Evolutionary conservation across 2,329 filamentous ascomycete genomes (phyloP).

Genomic region (Orbilia blumenaviensis): DNA sequence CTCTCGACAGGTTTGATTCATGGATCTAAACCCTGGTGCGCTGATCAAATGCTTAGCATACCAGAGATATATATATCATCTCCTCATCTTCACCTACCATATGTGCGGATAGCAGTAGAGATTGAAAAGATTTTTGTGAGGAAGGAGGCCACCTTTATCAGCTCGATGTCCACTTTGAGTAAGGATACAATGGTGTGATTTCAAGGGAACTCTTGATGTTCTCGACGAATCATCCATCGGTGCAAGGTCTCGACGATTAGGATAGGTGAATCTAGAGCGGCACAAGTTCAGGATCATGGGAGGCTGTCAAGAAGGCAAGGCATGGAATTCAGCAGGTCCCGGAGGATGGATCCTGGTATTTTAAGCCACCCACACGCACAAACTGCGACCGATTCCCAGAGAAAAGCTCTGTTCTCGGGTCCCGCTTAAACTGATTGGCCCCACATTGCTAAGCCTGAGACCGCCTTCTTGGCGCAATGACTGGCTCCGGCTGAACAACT

Average conservation of each 20-base stretch:
- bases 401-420: slow-evolving; percentile 13
- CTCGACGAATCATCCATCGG: slow-evolving; percentile 5
- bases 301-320: neutral
- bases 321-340: slow-evolving; percentile 17
- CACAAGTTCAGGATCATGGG: slow-evolving; percentile 2
- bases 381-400: slow-evolving; percentile 18
- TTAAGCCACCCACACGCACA: slow-evolving; percentile 19
- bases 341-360: neutral
- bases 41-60: slow-evolving; percentile 37
- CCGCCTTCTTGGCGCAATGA: slow-evolving; percentile 37
- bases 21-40: slow-evolving; percentile 15
- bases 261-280: slow-evolving; percentile 19
- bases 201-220: neutral
- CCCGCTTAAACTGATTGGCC: slow-evolving; percentile 44
- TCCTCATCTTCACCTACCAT: too few relatives aligned
- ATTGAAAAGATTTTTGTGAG: neutral
- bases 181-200: slow-evolving; percentile 15
- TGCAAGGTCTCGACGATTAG: neutral
- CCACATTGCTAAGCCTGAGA: slow-evolving; percentile 27
- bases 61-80: neutral
- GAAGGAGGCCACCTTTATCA: neutral
- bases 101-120: neutral
- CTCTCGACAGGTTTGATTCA: slow-evolving; percentile 40
- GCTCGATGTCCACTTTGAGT: neutral
- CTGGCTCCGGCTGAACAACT: slow-evolving; percentile 38